A percentile compares a stretch with the other conserved stretches of the same genome.
phyloP scores from a whole-genome alignment of 2,329 filamentous ascomycete genomes.

The Domatiomyces catenatus region DNA sequence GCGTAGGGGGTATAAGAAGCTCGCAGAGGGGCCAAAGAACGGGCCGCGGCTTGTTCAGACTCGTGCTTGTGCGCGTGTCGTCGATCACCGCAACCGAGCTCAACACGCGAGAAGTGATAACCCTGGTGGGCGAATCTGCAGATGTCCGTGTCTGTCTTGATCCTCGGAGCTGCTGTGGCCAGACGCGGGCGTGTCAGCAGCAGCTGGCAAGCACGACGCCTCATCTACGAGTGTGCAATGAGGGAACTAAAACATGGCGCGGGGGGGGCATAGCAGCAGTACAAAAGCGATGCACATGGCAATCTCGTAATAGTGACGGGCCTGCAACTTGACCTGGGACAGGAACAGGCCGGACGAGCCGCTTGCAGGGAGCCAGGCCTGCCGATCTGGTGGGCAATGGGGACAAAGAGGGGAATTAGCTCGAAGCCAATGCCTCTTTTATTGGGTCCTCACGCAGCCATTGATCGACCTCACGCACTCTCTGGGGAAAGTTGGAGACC shows the following conservation, averaged over 20 bases:
- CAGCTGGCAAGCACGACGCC: neutral
- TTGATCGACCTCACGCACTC: neutral
- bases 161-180: neutral
- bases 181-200: neutral
- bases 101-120: neutral
- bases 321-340: too few relatives aligned
- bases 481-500: neutral
- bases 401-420: neutral
- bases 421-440: neutral
- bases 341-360: neutral
- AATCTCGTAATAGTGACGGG: neutral
- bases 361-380: neutral
- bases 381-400: neutral
- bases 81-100: neutral
- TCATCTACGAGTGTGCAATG: neutral
- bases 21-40: constrained; percentile 1
- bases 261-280: too few relatives aligned
- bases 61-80: neutral
- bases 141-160: neutral
- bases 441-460: neutral
- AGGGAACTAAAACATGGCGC: neutral
- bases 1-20: constrained; percentile 11
- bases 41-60: neutral
- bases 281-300: neutral
- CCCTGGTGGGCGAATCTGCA: too few relatives aligned